Evolutionary conservation across 352 stramenopile genomes (phyloP), one percentile per base, ranked within the genome.

Genomic region (Phytophthora multivora): DNA sequence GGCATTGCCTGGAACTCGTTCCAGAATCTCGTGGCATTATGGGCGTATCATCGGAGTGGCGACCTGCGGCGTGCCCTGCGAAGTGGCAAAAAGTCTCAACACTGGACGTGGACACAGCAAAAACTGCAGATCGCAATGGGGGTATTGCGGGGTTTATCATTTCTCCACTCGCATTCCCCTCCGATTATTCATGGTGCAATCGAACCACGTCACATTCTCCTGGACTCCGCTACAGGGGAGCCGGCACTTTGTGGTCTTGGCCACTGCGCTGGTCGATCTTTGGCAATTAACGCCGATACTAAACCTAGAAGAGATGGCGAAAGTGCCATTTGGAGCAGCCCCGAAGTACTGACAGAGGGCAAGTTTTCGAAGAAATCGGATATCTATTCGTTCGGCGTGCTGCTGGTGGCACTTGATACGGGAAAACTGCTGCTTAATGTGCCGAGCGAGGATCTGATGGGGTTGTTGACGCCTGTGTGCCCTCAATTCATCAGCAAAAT

Each of bases 1-100:
- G 82, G 77, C 4, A 74, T 86, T 56, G 78, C 79, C 11, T 91
- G 79, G 77, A 83, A 79, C 33, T 81, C 72, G 4, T 84, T 89
- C 49, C 77, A 85, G 47, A 81, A 86, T 33, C 50, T 86, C 12
- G 64, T 78, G 19, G 70, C 78, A 41, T 60, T 84, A 31, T 72
- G 81, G 40, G 77, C 87, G 40, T 66, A 77, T 42, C 65, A 76
- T 9, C 56, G 63, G 9, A 75, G 77, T 10, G 75, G 79, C 11
- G 77, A 87, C 46, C 50, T 89, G 16, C 73, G 71, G 5, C 47
- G 39, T 25, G 69, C 54, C 9, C 56, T 78, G 10, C 48, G 48
- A 15, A 71, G 59, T 35, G 54, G 51, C 4, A 66, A 48, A 38
- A 70, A 67, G 18, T 4, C 48, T 35, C 66, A 67, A 36, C 56